These are phyloP conservation scores for Quambalaria eucalypti DNA, from an alignment of 1,284 basidiomycete genomes.

Conservation along the genomic window DNA sequence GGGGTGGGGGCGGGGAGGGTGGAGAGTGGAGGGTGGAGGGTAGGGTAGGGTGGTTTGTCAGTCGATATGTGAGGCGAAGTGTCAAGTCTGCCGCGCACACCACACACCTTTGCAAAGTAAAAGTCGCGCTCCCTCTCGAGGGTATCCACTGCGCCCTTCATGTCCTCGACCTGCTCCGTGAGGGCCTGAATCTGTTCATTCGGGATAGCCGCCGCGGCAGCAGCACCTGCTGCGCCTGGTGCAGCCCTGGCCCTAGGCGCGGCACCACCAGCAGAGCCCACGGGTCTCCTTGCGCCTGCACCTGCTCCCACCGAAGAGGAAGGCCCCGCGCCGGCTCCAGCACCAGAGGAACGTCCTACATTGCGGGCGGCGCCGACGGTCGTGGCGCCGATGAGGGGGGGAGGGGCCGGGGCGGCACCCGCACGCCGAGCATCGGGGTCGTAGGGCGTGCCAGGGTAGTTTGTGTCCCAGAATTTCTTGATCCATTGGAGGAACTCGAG, in stretches of 20 bases:
- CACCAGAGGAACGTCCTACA: conserved; percentile 1
- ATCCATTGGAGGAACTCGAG: conserved; percentile 98
- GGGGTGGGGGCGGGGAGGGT: background rate
- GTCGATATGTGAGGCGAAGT: too few species aligned
- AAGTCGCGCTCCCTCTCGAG: conserved; percentile 85
- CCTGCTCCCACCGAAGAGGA: conserved; percentile 53
- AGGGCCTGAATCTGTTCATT: conserved; percentile 56
- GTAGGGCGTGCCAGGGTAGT: conserved; percentile 79
- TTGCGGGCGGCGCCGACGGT: conserved; percentile 19
- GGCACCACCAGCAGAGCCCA: background rate
- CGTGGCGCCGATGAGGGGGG: conserved; percentile 32
- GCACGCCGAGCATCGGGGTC: conserved; percentile 73
- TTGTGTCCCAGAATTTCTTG: conserved; percentile 88
- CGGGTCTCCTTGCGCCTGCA: conserved; percentile 4
- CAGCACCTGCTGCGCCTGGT: conserved; percentile 35
- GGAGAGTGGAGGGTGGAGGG: background rate
- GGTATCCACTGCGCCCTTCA: conserved; percentile 73
- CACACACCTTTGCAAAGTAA: conserved; percentile 84
- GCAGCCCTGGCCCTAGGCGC: conserved; percentile 1
- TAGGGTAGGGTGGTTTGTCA: background rate
- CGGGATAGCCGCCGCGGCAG: conserved; percentile 17
- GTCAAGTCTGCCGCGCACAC: background rate
- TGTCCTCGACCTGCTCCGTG: conserved; percentile 70
- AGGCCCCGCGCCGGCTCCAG: conserved; percentile 15
- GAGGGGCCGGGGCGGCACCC: conserved; percentile 52